Evolutionary conservation across 208 protist genomes (phyloP).

Genomic region (Leishmania mexicana): DNA sequence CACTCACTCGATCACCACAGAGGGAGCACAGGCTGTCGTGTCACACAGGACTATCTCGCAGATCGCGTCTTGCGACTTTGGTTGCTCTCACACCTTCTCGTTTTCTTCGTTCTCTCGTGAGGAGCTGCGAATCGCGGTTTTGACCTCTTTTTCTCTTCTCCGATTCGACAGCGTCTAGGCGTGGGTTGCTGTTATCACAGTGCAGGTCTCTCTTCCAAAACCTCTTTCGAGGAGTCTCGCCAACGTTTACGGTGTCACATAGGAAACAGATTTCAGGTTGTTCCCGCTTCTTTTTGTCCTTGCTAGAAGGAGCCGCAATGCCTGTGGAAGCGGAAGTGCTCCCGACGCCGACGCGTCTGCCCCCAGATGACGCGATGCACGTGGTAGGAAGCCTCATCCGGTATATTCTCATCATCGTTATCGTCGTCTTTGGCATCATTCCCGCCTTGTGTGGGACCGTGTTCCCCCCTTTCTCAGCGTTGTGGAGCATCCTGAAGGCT

Average conservation of each 20-base stretch:
- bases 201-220: not conserved
- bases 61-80: not conserved
- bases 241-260: not conserved
- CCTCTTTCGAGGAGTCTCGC: not conserved
- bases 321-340: slow-evolving; percentile 82
- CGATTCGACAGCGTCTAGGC: not conserved
- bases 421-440: slow-evolving; percentile 76
- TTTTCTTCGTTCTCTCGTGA: not conserved
- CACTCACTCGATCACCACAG: not conserved
- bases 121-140: not conserved
- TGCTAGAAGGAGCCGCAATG: slow-evolving; percentile 39
- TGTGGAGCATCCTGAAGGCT: slow-evolving; percentile 71
- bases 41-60: not conserved
- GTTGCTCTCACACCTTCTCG: too few species aligned
- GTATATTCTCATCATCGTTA: slow-evolving; percentile 59
- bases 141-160: not conserved
- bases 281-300: not conserved
- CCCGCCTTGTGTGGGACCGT: slow-evolving; percentile 80
- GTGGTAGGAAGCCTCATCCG: slow-evolving; percentile 54
- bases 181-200: not conserved
- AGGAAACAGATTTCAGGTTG: not conserved
- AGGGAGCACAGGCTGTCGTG: too few species aligned
- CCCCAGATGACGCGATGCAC: slow-evolving; percentile 78
- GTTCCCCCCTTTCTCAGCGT: slow-evolving; percentile 74
- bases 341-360: slow-evolving; percentile 73